Evolutionary conservation across 768 basidiomycete genomes (phyloP), one percentile per base, ranked within the genome.

Genomic region (Phallus indusiatus): DNA sequence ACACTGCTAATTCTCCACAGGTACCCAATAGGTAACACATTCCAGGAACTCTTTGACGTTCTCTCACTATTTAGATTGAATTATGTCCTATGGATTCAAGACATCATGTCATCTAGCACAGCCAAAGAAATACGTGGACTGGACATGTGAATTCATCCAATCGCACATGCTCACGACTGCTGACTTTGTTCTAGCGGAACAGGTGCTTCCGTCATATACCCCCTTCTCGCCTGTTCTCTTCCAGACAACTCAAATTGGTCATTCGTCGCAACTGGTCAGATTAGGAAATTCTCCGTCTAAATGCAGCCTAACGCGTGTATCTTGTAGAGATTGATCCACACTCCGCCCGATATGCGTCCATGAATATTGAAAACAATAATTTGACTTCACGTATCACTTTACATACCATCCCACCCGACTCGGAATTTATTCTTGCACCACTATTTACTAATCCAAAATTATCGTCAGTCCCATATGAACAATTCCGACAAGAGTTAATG

Each of bases 151-250:
- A 50, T 28, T 56, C 12, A 5, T n/a, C n/a, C 50, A 5, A 1
- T 28, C 14, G 50, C 34, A 33, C 24, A 55, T 47, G 53, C 6
- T 2, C 7, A 4, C 2, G 4, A 28, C 28, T 28, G 28, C 28
- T 28, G 16, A 21, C 21, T 20, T 46, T 17, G 7, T 55, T 5
- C 17, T 14, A 91, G 92, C 42, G 95, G 95, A 20, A 95, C 94
- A 8, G 95, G 95, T 0, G 85, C 93, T 7, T 90, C 90, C 0
- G 88, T 83, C 0, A 91, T 98, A 57, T 98, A 96, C 64, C 86
- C 94, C 0, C 74, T 97, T 1, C 75, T 98, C 0, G 81, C 76
- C 0, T 86, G 85, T 63, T 73, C 74, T 1, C 64, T 81, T 20
- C 50, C 57, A 34, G 33, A 20, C 36, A 71, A 81, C 48, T 67